Evolutionary conservation across 306 rosid species (phyloP).

Genomic region (Quercus agrifolia): DNA sequence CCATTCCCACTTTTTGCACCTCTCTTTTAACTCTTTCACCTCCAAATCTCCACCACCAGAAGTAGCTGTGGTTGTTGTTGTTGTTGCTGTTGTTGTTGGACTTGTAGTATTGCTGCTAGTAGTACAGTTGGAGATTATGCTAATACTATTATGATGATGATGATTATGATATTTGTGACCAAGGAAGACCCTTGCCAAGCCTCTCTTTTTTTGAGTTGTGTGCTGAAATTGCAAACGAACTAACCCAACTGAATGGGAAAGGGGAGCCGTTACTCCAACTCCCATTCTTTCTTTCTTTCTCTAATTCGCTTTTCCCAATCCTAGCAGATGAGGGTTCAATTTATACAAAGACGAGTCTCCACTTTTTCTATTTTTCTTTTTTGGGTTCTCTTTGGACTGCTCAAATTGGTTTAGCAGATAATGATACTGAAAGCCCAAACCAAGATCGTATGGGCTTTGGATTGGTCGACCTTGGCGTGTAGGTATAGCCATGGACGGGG

Average conservation of each 20-base stretch:
- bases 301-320: not conserved
- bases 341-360: not conserved
- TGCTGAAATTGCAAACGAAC: constrained; percentile 10
- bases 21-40: constrained; percentile 51
- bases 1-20: constrained; percentile 67
- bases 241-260: constrained; percentile 7
- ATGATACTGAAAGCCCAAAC: too few relatives aligned
- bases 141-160: not conserved
- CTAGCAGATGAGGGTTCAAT: not conserved
- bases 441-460: too few relatives aligned
- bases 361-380: not conserved
- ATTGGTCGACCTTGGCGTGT: too few relatives aligned
- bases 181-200: not conserved
- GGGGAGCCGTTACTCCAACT: constrained; percentile 20
- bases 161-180: not conserved
- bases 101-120: constrained; percentile 3
- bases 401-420: too few relatives aligned
- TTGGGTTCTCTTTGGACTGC: too few relatives aligned
- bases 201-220: not conserved
- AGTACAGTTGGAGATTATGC: constrained; percentile 23
- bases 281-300: constrained; percentile 5
- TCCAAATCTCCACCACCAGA: constrained; percentile 25
- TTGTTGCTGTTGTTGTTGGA: too few relatives aligned
- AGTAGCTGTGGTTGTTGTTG: constrained; percentile 3
- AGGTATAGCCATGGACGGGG: too few relatives aligned